A percentile compares a stretch with the other conserved stretches of the same genome.
phyloP scores from a whole-genome alignment of 75 land plant genomes.

The Sequoiadendron giganteum region DNA sequence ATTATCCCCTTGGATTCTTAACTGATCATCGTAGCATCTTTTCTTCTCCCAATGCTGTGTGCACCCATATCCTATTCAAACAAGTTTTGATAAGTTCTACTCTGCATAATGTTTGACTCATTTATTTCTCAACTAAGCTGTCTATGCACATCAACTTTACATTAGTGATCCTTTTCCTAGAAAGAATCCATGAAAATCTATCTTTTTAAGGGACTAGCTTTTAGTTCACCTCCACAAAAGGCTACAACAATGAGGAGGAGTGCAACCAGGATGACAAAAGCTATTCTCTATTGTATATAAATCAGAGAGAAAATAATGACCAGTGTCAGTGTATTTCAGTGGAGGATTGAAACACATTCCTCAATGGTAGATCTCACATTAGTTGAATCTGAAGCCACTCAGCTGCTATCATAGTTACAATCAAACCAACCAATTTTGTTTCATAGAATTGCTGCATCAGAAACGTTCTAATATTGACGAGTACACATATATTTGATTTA shows the following conservation, averaged over 20 bases:
- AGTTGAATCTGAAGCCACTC: conserved; percentile 28
- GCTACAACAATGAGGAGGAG: conserved; percentile 26
- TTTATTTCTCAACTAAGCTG: neutral
- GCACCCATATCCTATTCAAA: neutral
- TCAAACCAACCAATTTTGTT: conserved; percentile 41
- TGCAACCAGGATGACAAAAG: conserved; percentile 17
- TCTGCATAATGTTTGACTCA: neutral
- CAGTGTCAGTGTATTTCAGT: conserved; percentile 19
- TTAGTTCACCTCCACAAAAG: conserved; percentile 20
- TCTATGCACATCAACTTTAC: neutral
- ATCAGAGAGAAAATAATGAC: conserved; percentile 18
- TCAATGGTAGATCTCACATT: conserved; percentile 25
- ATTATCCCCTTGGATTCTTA: neutral
- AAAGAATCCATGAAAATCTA: neutral
- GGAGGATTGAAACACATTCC: conserved; percentile 16
- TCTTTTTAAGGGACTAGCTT: conserved; percentile 17
- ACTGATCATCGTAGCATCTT: neutral
- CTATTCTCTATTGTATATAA: conserved; percentile 25
- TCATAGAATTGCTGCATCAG: conserved; percentile 21
- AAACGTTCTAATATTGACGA: neutral
- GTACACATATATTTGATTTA: neutral
- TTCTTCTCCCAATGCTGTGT: neutral
- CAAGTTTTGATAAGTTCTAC: neutral
- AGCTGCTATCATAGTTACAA: conserved; percentile 27
- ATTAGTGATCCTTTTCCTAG: too few relatives aligned